These are phyloP conservation scores for Dryadomyces quercivorus DNA, from an alignment of 2,329 filamentous ascomycete species.

Conservation along the genomic window DNA sequence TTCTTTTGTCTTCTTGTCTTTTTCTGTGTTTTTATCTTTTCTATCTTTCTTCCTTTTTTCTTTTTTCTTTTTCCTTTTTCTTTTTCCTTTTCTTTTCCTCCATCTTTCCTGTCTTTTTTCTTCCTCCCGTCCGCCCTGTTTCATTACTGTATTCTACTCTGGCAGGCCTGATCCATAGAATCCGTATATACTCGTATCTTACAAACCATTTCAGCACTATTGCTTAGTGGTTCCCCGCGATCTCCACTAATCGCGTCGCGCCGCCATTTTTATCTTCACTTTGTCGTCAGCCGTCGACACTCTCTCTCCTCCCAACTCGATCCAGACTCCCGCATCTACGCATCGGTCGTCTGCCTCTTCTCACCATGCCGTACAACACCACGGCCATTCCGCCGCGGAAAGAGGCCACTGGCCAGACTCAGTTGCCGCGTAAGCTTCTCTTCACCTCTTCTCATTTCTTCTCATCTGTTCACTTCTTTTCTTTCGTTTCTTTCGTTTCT, in stretches of 20 bases:
- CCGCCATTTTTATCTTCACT: neutral
- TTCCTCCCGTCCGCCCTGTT: neutral
- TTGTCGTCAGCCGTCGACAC: neutral
- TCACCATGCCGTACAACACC: constrained; percentile 78
- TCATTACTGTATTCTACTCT: neutral
- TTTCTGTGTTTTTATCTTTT: neutral
- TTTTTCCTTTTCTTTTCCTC: neutral
- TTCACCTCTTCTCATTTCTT: neutral
- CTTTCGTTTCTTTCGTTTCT: neutral
- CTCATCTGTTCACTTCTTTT: neutral
- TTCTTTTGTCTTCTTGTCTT: neutral
- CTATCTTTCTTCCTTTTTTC: neutral
- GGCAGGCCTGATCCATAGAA: neutral
- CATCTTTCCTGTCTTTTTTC: neutral
- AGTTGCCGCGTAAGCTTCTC: constrained; percentile 62
- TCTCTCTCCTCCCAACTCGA: neutral
- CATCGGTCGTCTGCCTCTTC: neutral
- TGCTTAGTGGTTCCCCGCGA: neutral
- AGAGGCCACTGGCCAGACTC: constrained; percentile 74
- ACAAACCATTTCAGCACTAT: neutral
- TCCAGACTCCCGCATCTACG: neutral
- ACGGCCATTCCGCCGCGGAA: constrained; percentile 67
- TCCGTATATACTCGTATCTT: neutral
- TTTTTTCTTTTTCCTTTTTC: neutral
- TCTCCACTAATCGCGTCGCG: constrained; percentile 5